Conservation (phyloP, 2,329 filamentous ascomycete genomes). For the Cadophora luteo-olivacea region DNA sequence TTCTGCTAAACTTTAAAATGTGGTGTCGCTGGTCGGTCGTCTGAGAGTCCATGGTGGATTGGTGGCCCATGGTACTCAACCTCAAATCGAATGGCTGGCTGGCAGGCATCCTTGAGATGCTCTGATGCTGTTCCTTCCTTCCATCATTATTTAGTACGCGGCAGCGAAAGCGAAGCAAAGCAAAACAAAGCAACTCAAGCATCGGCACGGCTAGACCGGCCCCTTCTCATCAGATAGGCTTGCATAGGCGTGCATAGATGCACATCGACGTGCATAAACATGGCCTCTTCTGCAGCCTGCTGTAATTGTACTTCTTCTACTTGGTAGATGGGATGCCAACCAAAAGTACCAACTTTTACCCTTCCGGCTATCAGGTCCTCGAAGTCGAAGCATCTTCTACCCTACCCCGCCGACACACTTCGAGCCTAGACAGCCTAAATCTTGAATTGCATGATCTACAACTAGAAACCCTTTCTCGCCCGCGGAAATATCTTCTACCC, state of each 20-base stretch:
- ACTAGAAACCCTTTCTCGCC: neutral
- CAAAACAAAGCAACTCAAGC: neutral
- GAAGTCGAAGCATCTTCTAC: neutral
- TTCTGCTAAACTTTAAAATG: constrained; percentile 16
- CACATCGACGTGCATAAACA: neutral
- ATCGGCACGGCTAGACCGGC: neutral
- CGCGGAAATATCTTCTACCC: constrained; percentile 6
- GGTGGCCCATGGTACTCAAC: too few species aligned
- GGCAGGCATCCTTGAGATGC: neutral
- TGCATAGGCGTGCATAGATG: neutral
- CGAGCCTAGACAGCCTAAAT: neutral
- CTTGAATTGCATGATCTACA: constrained; percentile 3
- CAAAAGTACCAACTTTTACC: neutral
- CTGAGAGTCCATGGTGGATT: too few species aligned
- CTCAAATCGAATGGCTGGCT: neutral
- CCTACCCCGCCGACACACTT: neutral
- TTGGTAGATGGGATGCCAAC: too few species aligned
- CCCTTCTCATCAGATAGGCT: neutral
- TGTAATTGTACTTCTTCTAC: too few species aligned
- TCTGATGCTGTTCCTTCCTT: neutral
- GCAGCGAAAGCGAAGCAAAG: too few species aligned
- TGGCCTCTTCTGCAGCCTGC: too few species aligned
- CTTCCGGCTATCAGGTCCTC: neutral
- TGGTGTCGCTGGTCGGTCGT: neutral
- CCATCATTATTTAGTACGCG: constrained; percentile 8